These are phyloP conservation scores for Elongisporangium senticosum DNA, from an alignment of 352 stramenopile species.

Conservation along the genomic window DNA sequence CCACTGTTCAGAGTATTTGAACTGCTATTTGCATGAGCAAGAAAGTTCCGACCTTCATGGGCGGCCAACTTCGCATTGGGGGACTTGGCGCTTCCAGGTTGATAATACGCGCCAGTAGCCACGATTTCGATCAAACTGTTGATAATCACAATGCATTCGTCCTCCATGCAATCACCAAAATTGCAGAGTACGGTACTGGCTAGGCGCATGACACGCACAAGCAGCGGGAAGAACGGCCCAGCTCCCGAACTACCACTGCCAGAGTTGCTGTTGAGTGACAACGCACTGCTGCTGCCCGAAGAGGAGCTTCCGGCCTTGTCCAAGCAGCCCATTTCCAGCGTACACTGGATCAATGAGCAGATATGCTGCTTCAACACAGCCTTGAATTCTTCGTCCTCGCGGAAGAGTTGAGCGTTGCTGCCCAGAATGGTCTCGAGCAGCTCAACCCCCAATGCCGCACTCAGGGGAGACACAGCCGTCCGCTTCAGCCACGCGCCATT, in stretches of 20 bases:
- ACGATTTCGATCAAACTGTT: conserved; percentile 69
- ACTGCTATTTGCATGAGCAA: conserved; percentile 27
- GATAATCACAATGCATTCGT: conserved; percentile 64
- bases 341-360: conserved; percentile 58
- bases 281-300: conserved; percentile 16
- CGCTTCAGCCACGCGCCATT: conserved; percentile 83
- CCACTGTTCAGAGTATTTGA: conserved; percentile 18
- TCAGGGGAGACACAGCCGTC: conserved; percentile 70
- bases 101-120: conserved; percentile 66
- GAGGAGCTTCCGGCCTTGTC: conserved; percentile 22
- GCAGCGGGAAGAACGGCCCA: conserved; percentile 65
- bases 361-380: conserved; percentile 80
- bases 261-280: conserved; percentile 31
- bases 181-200: conserved; percentile 69
- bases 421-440: conserved; percentile 72
- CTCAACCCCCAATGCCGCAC: conserved; percentile 67
- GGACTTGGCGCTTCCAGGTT: conserved; percentile 41
- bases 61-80: conserved; percentile 45
- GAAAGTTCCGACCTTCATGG: conserved; percentile 64
- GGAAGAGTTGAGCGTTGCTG: conserved; percentile 57
- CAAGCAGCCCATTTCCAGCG: conserved; percentile 62
- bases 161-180: conserved; percentile 60
- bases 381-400: conserved; percentile 66
- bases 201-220: conserved; percentile 81
- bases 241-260: conserved; percentile 12